Base-by-base conservation (phyloP, 352 stramenopile species). In the Phytophthora vignae region DNA sequence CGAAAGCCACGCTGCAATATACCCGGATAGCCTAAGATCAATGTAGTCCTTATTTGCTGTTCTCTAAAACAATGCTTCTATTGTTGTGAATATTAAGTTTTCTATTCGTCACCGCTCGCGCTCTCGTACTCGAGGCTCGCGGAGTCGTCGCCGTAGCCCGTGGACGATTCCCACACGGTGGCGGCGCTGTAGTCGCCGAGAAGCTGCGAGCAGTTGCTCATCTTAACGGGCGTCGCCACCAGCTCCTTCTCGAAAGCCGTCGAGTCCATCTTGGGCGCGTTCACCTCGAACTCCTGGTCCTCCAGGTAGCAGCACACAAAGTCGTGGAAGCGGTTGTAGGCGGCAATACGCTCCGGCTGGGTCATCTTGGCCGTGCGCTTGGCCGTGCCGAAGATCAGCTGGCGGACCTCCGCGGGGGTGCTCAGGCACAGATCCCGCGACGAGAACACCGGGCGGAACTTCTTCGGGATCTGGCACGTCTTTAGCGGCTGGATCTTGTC, bases 271-370 rank as follows among this genome's bases (percentile, higher is more conserved):
- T 67, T 54, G 1, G 64, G 65, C 8, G 65, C 67, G 42, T 73
- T 71, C 31, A 77, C 70, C 50, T 74, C 71, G 17, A 71, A 77
- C 50, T 70, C 61, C 21, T 77, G 59, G 40, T 71, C 46, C 36
- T 67, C 38, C 14, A 77, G 53, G 33, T 63, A 77, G 33, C 70
- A 74, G 60, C 70, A 77, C 48, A 74, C 70, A 14, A 62, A 62
- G 22, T 62, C 55, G 40, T 77, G 70, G 42, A 74, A 77, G 31
- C 48, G 65, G 50, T 73, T 67, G 55, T 74, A 77, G n/a, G 71
- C 65, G 14, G 31, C 60, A 44, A 74, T 56, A 4, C 65, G 65
- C 61, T 77, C 60, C 27, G 46, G 4, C 4, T n/a, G 0, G 7
- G 11, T 59, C 71, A 77, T 74, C 49, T 71, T 57, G 6, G 33